Percentiles rank a stretch among this genome's conserved stretches.
Conservation (phyloP, 2,329 filamentous ascomycete genomes). For the Zymoseptoria pseudotritici region DNA sequence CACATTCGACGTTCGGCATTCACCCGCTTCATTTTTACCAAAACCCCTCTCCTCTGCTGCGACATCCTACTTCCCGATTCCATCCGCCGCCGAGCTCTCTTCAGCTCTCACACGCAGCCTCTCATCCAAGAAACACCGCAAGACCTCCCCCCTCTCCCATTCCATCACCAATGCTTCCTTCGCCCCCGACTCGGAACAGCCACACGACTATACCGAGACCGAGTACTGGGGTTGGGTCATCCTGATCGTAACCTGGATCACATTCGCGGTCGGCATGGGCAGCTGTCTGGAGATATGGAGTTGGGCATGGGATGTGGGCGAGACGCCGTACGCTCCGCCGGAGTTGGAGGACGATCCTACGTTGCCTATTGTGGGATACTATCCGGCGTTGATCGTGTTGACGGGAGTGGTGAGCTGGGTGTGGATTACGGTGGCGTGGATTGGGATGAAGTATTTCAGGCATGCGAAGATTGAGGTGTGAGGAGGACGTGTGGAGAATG, state of each 20-base stretch:
- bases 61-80: conserved; percentile 24
- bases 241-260: conserved; percentile 81
- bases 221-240: conserved; percentile 99
- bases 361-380: conserved; percentile 92
- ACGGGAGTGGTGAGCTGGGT: conserved; percentile 98
- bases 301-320: conserved; percentile 98
- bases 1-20: conserved; percentile 45
- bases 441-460: conserved; percentile 98
- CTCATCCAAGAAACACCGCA: conserved; percentile 10
- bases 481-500: neutral
- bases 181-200: conserved; percentile 34
- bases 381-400: conserved; percentile 86
- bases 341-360: conserved; percentile 94
- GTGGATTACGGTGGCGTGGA: conserved; percentile 95
- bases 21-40: conserved; percentile 7
- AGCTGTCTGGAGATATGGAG: conserved; percentile 92
- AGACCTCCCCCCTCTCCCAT: conserved; percentile 22
- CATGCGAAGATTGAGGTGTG: conserved; percentile 78
- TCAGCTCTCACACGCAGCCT: conserved; percentile 5
- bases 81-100: conserved; percentile 10
- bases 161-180: conserved; percentile 15
- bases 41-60: conserved; percentile 18
- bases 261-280: conserved; percentile 95
- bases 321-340: conserved; percentile 89
- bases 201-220: conserved; percentile 89